These are phyloP conservation scores for Phanerodontia chrysosporium DNA, from an alignment of 768 basidiomycete species.

Conservation along the genomic window DNA sequence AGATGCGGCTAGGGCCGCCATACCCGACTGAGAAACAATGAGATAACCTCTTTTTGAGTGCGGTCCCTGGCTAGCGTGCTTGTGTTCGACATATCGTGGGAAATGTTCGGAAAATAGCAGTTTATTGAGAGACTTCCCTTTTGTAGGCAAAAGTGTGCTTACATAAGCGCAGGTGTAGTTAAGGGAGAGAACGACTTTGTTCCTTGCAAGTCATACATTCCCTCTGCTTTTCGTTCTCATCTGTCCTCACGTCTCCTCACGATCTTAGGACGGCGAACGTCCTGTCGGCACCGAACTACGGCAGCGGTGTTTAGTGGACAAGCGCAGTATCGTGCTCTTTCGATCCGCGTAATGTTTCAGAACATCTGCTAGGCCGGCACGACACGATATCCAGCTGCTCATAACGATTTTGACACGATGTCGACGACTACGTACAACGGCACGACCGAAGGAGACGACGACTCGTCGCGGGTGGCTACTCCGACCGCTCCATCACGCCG, in stretches of 20 bases:
- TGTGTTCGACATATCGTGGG: too few species aligned
- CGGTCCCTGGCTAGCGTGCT: too few species aligned
- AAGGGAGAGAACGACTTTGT: neutral
- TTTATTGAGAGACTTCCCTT: neutral
- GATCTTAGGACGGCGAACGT: neutral
- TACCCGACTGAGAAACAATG: too few species aligned
- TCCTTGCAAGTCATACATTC: neutral
- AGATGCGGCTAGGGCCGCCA: too few species aligned
- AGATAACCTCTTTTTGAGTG: too few species aligned
- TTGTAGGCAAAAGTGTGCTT: neutral
- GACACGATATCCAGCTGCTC: slow-evolving; percentile 1
- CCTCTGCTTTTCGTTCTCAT: neutral
- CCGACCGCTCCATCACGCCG: slow-evolving; percentile 7
- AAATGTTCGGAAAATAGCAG: neutral
- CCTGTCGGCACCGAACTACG: neutral
- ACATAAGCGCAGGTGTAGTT: slow-evolving; percentile 2
- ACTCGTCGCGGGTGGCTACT: slow-evolving; percentile 6
- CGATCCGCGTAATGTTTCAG: slow-evolving; percentile 1
- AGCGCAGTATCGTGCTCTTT: neutral
- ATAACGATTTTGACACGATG: neutral
- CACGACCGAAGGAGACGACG: slow-evolving; percentile 1
- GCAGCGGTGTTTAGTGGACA: neutral
- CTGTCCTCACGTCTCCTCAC: neutral
- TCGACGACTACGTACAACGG: neutral
- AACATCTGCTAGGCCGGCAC: slow-evolving; percentile 1